phyloP scores from a whole-genome alignment of 768 basidiomycete genomes.

The Phaeolepiota aurea region DNA sequence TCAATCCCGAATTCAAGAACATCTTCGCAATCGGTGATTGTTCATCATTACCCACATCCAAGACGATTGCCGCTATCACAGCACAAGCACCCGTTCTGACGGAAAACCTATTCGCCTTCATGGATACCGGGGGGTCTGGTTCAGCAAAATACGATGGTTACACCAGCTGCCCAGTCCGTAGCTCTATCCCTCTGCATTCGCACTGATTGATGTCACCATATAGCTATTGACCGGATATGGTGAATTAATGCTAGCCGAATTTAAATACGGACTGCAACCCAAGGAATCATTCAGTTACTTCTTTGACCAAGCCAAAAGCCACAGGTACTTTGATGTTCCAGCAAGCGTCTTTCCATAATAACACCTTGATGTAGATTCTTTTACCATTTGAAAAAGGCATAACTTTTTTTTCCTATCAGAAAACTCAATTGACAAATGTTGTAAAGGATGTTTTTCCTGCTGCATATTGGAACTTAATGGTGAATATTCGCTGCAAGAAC shows the following conservation, averaged over 20 bases:
- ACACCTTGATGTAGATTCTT: slow-evolving; percentile 42
- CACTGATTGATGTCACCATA: too few relatives aligned
- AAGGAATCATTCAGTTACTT: slow-evolving; percentile 73
- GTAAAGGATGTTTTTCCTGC: slow-evolving; percentile 58
- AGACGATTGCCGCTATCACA: slow-evolving; percentile 92
- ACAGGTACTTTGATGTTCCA: slow-evolving; percentile 53
- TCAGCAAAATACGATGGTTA: slow-evolving; percentile 80
- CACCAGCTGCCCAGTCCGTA: slow-evolving; percentile 75
- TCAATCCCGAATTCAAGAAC: slow-evolving; percentile 71
- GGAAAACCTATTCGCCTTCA: slow-evolving; percentile 75
- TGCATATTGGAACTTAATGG: slow-evolving; percentile 75
- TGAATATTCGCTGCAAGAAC: slow-evolving; percentile 14
- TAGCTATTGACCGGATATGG: slow-evolving; percentile 79
- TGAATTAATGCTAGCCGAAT: slow-evolving; percentile 82
- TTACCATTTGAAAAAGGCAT: slow-evolving; percentile 83
- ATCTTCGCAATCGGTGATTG: slow-evolving; percentile 92
- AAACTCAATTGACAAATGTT: neutral
- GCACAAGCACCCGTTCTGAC: slow-evolving; percentile 85
- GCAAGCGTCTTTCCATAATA: neutral
- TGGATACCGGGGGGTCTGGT: slow-evolving; percentile 66
- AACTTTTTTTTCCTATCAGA: slow-evolving; percentile 1
- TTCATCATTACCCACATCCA: slow-evolving; percentile 87
- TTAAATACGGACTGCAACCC: slow-evolving; percentile 85
- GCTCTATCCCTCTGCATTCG: neutral
- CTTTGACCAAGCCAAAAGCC: slow-evolving; percentile 70